These are phyloP conservation scores for Emergomyces orientalis DNA, from an alignment of 2,329 filamentous ascomycete species.

Conservation along the genomic window DNA sequence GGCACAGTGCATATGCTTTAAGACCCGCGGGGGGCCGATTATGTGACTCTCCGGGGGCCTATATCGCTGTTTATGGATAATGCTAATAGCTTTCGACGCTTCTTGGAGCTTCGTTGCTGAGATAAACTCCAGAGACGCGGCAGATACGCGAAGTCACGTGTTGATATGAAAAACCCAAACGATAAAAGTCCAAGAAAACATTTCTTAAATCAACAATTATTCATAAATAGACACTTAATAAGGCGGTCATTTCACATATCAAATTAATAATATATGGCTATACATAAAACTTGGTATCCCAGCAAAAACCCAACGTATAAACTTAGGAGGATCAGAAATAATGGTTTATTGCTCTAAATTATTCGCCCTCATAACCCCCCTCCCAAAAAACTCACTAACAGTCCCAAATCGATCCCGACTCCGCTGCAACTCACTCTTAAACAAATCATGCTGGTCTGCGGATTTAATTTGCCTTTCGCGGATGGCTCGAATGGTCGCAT, in stretches of 20 bases:
- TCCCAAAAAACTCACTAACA: slow-evolving; percentile 86
- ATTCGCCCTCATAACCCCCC: slow-evolving; percentile 66
- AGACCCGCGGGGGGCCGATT: not conserved
- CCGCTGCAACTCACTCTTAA: slow-evolving; percentile 66
- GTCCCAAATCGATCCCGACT: slow-evolving; percentile 82
- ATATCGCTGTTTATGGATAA: not conserved
- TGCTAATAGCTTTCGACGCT: not conserved
- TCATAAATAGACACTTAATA: not conserved
- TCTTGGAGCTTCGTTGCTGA: not conserved
- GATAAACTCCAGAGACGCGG: not conserved
- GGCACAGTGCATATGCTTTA: not conserved
- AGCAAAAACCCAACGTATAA: not conserved
- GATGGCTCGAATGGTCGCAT: slow-evolving; percentile 82
- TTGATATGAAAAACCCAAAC: not conserved
- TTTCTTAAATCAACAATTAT: too few relatives aligned
- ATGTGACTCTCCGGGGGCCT: not conserved
- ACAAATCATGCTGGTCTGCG: slow-evolving; percentile 79
- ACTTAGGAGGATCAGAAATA: not conserved
- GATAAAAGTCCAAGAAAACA: too few relatives aligned
- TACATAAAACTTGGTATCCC: not conserved
- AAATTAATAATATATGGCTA: not conserved
- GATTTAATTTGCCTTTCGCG: slow-evolving; percentile 77
- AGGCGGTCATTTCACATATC: not conserved
- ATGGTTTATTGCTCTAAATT: not conserved
- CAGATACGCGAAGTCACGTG: not conserved